Evolutionary conservation across 805 yeast genomes (phyloP), one percentile per base, ranked within the genome.

Genomic region (Wickerhamiella brachini): DNA sequence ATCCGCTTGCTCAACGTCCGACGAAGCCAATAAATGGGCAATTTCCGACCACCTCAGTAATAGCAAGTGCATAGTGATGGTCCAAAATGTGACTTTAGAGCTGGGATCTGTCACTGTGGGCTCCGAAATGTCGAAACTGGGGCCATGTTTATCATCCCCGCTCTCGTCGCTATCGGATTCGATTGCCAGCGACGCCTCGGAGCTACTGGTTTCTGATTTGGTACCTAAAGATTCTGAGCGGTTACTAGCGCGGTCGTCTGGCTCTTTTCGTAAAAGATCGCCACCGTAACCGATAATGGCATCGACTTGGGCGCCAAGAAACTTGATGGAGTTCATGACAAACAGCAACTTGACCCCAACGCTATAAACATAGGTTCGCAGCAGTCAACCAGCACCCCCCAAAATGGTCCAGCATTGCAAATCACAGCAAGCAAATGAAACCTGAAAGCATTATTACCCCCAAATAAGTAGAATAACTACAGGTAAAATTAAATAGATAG

Each of bases 281-380:
- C 46, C 24, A 2, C 29, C 20, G 24, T 45, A 24, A 12, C 44
- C 56, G 17, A 52, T 22, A 18, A 50, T 20, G 8, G 46, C 34
- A 44, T 53, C 56, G 12, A 53, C 52, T 15, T 43, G 53, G 21
- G 41, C 20, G 9, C 52, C 54, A 23, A 53, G 47, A 22, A 51
- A 53, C 26, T 44, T 48, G 37, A 53, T 37, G 20, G 56, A 53
- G 49, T 53, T 53, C 56, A 53, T 53, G 41, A 17, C 41, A 15
- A 37, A 17, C n/a, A 15, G n/a, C 38, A 31, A 31, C 26, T 8
- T 8, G 5, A 26, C 31, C 31, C 31, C 10, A 7, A 10, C 31
- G 10, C 31, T 7, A 26, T 26, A 6, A 26, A 26, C 31, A 26
- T 26, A 6, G 10, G 31, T 10, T 7, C 31, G 31, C n/a, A 26